A percentile compares a stretch with the other conserved stretches of the same genome.
Evolutionary conservation across 208 protist genomes (phyloP).

Genomic region (Crithidia sp.): DNA sequence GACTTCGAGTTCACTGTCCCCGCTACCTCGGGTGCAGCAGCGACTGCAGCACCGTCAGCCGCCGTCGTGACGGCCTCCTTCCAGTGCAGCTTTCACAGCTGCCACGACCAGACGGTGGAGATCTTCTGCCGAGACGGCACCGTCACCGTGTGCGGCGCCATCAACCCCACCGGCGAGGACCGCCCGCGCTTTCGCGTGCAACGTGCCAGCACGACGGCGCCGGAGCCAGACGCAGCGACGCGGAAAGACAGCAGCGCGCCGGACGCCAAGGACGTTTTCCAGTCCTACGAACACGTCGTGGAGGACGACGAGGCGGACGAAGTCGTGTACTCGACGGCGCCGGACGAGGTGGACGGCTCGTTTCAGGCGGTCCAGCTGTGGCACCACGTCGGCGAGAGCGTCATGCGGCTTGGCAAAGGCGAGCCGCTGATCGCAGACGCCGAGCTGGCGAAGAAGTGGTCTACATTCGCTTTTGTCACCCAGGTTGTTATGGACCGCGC

Average conservation of each 20-base stretch:
- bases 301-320: constrained; percentile 26
- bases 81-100: constrained; percentile 62
- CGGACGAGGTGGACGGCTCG: constrained; percentile 30
- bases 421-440: constrained; percentile 52
- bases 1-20: constrained; percentile 51
- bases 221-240: constrained; percentile 16
- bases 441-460: constrained; percentile 57
- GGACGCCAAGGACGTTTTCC: constrained; percentile 18
- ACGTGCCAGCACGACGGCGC: constrained; percentile 10
- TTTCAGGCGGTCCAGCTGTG: constrained; percentile 74
- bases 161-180: constrained; percentile 62
- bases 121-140: constrained; percentile 53
- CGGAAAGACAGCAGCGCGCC: constrained; percentile 25
- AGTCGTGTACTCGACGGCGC: constrained; percentile 29
- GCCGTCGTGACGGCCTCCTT: constrained; percentile 55
- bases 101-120: constrained; percentile 62
- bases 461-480: constrained; percentile 49
- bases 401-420: constrained; percentile 46
- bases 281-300: constrained; percentile 26
- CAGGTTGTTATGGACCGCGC: constrained; percentile 65
- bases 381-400: constrained; percentile 59
- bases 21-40: background rate
- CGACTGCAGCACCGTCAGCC: background rate
- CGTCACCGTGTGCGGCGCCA: constrained; percentile 59
- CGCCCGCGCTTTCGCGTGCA: constrained; percentile 38